Conservation (phyloP, 805 yeast species). For the Aciculoconidium aculeatum region DNA sequence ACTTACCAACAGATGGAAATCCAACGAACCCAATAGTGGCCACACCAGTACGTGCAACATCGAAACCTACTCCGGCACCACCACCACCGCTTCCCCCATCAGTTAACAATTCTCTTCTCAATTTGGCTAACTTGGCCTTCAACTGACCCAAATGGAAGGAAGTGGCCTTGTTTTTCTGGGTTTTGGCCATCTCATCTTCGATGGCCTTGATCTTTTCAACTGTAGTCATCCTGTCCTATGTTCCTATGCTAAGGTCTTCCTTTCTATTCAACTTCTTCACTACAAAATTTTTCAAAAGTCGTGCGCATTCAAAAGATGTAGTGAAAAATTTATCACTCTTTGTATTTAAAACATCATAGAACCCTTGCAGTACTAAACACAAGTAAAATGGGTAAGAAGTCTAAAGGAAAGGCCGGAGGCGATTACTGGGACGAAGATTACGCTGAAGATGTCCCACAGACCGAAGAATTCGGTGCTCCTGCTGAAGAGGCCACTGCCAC, state of each 20-base stretch:
- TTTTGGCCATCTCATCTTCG: slow-evolving; percentile 96
- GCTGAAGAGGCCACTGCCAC: slow-evolving; percentile 22
- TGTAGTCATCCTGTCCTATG: too few relatives aligned
- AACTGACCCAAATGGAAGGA: slow-evolving; percentile 95
- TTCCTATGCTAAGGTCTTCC: too few relatives aligned
- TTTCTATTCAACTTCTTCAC: too few relatives aligned
- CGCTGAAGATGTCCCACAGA: slow-evolving; percentile 32
- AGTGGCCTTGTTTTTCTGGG: slow-evolving; percentile 97
- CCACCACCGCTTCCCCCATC: slow-evolving; percentile 71
- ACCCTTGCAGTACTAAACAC: not conserved
- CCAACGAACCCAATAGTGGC: slow-evolving; percentile 98
- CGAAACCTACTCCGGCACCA: slow-evolving; percentile 91
- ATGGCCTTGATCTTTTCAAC: slow-evolving; percentile 70
- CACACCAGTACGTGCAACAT: slow-evolving; percentile 98
- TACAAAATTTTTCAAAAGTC: too few relatives aligned
- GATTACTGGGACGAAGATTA: slow-evolving; percentile 76
- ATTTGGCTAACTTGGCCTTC: slow-evolving; percentile 92
- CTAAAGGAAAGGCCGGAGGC: slow-evolving; percentile 53
- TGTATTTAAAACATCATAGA: too few relatives aligned
- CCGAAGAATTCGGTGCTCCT: slow-evolving; percentile 28
- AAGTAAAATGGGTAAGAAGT: slow-evolving; percentile 49
- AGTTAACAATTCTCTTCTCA: slow-evolving; percentile 80
- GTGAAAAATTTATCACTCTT: slow-evolving; percentile 6
- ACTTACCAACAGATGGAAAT: slow-evolving; percentile 92
- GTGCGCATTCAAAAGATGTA: not conserved